phyloP scores from a whole-genome alignment of 176 grass and related monocot species.

The Cenchrus purpureus region DNA sequence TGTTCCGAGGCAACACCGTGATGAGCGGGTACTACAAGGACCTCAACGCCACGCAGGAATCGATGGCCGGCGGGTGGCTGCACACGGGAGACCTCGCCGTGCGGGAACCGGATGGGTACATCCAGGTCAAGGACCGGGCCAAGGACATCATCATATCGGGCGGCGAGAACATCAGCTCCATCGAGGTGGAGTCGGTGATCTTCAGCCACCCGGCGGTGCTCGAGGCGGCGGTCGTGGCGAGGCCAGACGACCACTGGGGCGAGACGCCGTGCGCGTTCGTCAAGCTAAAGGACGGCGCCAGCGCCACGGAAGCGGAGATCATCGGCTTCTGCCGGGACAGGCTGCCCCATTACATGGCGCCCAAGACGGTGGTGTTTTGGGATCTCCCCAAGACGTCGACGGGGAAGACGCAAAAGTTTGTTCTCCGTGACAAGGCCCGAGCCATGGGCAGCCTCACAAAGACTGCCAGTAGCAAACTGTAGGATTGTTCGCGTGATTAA shows the following conservation, averaged over 20 bases:
- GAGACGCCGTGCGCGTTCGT: constrained; percentile 62
- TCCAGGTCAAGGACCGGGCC: constrained; percentile 62
- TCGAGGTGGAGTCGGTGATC: constrained; percentile 59
- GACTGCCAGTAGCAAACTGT: constrained; percentile 25
- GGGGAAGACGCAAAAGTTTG: constrained; percentile 57
- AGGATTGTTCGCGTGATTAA: not conserved
- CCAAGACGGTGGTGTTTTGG: constrained; percentile 54
- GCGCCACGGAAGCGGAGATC: constrained; percentile 34
- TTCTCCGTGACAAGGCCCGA: constrained; percentile 55
- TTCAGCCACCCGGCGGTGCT: constrained; percentile 55
- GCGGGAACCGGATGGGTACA: constrained; percentile 52
- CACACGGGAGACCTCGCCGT: constrained; percentile 57
- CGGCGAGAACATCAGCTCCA: constrained; percentile 61
- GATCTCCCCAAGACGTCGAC: constrained; percentile 58
- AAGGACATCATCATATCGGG: constrained; percentile 61
- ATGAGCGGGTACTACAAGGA: constrained; percentile 66
- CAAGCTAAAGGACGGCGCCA: constrained; percentile 32
- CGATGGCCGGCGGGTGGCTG: constrained; percentile 60
- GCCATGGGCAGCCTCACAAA: constrained; percentile 52
- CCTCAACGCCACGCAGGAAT: constrained; percentile 33
- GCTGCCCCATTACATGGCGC: constrained; percentile 57
- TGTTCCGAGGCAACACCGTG: constrained; percentile 62
- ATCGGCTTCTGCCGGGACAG: constrained; percentile 40
- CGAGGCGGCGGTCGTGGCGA: constrained; percentile 55
- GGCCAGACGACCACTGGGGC: constrained; percentile 42